phyloP scores from a whole-genome alignment of 2,329 filamentous ascomycete species.

The Polytolypa hystricis region DNA sequence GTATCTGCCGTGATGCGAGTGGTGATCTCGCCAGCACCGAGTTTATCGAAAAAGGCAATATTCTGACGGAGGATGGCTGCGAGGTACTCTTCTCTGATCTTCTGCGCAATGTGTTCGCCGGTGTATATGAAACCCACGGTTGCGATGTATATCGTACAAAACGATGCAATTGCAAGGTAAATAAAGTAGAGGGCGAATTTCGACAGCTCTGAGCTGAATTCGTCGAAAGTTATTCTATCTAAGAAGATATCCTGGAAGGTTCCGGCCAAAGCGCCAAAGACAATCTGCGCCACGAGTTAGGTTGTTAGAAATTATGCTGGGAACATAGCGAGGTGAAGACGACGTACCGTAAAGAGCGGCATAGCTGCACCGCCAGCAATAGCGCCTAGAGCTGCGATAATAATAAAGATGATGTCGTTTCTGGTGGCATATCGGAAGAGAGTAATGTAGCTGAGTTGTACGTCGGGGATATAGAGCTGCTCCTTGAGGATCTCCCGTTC shows the following conservation, averaged over 20 bases:
- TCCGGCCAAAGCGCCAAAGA: conserved; percentile 67
- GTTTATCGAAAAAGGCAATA: conserved; percentile 85
- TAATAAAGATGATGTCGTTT: conserved; percentile 53
- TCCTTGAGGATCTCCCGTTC: conserved; percentile 57
- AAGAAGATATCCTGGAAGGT: conserved; percentile 57
- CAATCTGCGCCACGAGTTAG: too few species aligned
- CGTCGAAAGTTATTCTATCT: conserved; percentile 35
- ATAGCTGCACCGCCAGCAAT: conserved; percentile 64
- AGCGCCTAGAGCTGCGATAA: conserved; percentile 50
- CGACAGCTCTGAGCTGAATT: conserved; percentile 51
- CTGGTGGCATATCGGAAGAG: conserved; percentile 61
- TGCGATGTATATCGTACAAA: conserved; percentile 63
- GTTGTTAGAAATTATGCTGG: too few species aligned
- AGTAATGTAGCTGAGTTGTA: conserved; percentile 52
- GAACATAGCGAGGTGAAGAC: too few species aligned
- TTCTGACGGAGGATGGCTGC: conserved; percentile 76
- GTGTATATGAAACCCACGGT: conserved; percentile 87
- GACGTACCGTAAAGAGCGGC: conserved; percentile 61
- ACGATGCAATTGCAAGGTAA: conserved; percentile 73
- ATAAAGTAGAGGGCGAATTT: conserved; percentile 69
- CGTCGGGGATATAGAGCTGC: conserved; percentile 55
- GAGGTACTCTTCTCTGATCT: conserved; percentile 74
- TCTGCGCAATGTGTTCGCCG: conserved; percentile 65
- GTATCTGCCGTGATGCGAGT: conserved; percentile 91
- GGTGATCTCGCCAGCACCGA: conserved; percentile 86